Evolutionary conservation across 1,284 basidiomycete species (phyloP), one percentile per base, ranked within the genome.

Genomic region (Ganoderma sinense): DNA sequence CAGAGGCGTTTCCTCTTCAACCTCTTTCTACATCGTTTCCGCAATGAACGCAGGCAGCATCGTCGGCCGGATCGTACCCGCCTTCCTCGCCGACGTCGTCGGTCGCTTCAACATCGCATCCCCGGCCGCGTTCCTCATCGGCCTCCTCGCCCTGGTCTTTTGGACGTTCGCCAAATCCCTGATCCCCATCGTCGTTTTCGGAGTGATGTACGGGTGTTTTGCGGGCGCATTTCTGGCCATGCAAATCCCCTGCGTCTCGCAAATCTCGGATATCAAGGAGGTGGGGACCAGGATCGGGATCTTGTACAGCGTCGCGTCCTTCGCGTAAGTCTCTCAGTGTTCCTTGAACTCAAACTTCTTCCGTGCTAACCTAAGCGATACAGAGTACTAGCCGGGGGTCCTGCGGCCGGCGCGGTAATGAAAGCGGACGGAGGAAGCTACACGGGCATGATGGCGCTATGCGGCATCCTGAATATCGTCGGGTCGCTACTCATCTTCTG

Each of bases 201-300:
- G 89, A 4, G 81, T 82, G 0, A 45, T 85, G 0, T 93, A 89
- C 72, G 91, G 91, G 0, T 78, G 78, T 73, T 78, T 76, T 70
- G 75, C 75, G 8, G 79, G 79, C 20, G 75, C 76, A 20, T 78
- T 79, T 71, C 61, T 70, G 1, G 71, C 71, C 39, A 70, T 73
- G 69, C 69, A 70, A 18, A 73, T 78, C 33, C 77, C 78, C 20
- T 79, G 77, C 69, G 71, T 80, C 75, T 71, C 81, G 55, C 76
- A 84, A 78, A 84, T 76, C 66, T 90, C 68, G 36, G 84, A 89
- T 41, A 81, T 85, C 36, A 74, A 79, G 16, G 84, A 87, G 73
- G 86, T 91, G 63, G 90, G 90, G 7, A 84, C 83, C n/a, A 82
- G 88, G 51, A 87, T 91, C 45, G 90, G 90, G 26, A 80, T 87